These are phyloP conservation scores for Phytophthora sojae DNA, from an alignment of 352 stramenopile species.

Conservation along the genomic window DNA sequence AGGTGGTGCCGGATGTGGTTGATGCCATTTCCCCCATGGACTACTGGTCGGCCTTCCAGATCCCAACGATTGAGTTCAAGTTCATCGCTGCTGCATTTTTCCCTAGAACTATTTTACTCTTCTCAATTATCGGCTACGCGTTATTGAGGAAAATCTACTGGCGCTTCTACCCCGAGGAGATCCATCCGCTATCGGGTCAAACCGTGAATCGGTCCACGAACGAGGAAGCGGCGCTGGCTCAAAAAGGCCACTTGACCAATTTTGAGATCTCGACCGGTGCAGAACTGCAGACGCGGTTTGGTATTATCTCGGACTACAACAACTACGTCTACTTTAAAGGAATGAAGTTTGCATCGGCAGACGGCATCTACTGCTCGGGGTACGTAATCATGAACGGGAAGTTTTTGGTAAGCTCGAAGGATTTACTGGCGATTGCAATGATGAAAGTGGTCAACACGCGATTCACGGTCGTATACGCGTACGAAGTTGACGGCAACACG, in stretches of 20 bases:
- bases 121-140: slow-evolving; percentile 7
- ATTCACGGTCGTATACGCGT: slow-evolving; percentile 37
- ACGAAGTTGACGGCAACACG: slow-evolving; percentile 39
- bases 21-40: slow-evolving; percentile 12
- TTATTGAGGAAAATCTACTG: slow-evolving; percentile 23
- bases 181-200: slow-evolving; percentile 4
- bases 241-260: slow-evolving; percentile 28
- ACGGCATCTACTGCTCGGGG: slow-evolving; percentile 41
- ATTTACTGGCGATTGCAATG: slow-evolving; percentile 31
- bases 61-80: slow-evolving; percentile 6
- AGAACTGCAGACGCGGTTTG: slow-evolving; percentile 33
- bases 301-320: slow-evolving; percentile 44
- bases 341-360: slow-evolving; percentile 42
- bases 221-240: slow-evolving; percentile 7
- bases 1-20: not conserved
- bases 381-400: slow-evolving; percentile 46
- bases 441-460: slow-evolving; percentile 40
- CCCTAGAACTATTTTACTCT: slow-evolving; percentile 19
- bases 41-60: slow-evolving; percentile 26
- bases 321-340: slow-evolving; percentile 43
- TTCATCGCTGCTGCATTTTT: slow-evolving; percentile 21
- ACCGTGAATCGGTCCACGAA: slow-evolving; percentile 6
- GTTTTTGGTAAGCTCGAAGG: slow-evolving; percentile 39
- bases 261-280: slow-evolving; percentile 40
- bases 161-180: slow-evolving; percentile 16